Evolutionary conservation across 1,284 basidiomycete genomes (phyloP).

Genomic region (Cutaneotrichosporon cavernicola): DNA sequence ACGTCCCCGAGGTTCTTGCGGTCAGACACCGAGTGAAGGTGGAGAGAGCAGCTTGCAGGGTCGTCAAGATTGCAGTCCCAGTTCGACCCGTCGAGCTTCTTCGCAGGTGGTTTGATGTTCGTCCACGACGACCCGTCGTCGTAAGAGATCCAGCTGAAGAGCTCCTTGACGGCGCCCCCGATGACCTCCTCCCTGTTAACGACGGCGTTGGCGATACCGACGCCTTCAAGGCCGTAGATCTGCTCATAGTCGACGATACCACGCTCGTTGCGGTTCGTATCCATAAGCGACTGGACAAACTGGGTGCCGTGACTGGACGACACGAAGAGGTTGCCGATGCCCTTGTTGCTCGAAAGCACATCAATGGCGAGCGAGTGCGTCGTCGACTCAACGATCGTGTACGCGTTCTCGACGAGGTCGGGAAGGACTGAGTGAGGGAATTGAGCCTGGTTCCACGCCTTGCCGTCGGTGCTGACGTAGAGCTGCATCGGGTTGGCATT

Average conservation of each 20-base stretch:
- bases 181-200: slow-evolving; percentile 78
- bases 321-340: slow-evolving; percentile 87
- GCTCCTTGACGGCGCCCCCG: slow-evolving; percentile 62
- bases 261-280: slow-evolving; percentile 82
- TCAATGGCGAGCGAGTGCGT: slow-evolving; percentile 91
- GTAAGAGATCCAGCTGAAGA: slow-evolving; percentile 80
- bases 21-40: slow-evolving; percentile 85
- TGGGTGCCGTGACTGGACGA: slow-evolving; percentile 92
- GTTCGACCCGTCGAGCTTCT: slow-evolving; percentile 62
- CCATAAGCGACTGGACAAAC: slow-evolving; percentile 85
- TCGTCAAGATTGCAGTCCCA: slow-evolving; percentile 66
- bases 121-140: slow-evolving; percentile 88
- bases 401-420: slow-evolving; percentile 59
- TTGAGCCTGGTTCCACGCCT: slow-evolving; percentile 61
- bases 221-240: slow-evolving; percentile 86
- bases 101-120: slow-evolving; percentile 64
- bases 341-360: slow-evolving; percentile 71
- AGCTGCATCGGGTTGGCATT: slow-evolving; percentile 58
- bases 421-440: slow-evolving; percentile 54
- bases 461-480: slow-evolving; percentile 78
- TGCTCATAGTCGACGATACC: slow-evolving; percentile 95
- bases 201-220: slow-evolving; percentile 86
- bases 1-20: slow-evolving; percentile 90
- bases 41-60: slow-evolving; percentile 69
- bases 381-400: slow-evolving; percentile 92